A percentile compares a stretch with the other conserved stretches of the same genome.
Conservation (phyloP, 768 basidiomycete species). For the Cystofilobasidium capitatum region DNA sequence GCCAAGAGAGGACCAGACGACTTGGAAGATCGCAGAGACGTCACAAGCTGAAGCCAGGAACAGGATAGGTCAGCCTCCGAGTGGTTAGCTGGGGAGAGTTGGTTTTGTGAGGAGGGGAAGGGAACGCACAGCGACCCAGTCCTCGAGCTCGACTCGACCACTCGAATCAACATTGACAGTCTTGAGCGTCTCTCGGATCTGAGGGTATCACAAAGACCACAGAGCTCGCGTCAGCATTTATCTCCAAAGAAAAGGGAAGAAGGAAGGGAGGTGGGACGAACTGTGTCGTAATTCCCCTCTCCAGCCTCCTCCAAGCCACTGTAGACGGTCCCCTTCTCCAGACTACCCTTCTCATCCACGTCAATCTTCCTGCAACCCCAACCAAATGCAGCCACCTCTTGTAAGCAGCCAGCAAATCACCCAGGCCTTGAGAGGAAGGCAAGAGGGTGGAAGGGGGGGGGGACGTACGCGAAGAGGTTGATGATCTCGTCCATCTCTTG, state of each 20-base stretch:
- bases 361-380: slow-evolving; percentile 35
- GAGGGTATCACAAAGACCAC: neutral
- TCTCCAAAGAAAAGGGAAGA: neutral
- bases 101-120: neutral
- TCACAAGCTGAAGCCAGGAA: slow-evolving; percentile 10
- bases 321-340: slow-evolving; percentile 62
- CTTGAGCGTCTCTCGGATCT: slow-evolving; percentile 58
- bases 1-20: slow-evolving; percentile 30
- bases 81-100: slow-evolving; percentile 28
- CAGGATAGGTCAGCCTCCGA: neutral
- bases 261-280: slow-evolving; percentile 23
- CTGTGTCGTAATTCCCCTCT: slow-evolving; percentile 67
- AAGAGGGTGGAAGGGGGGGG: slow-evolving; percentile 21
- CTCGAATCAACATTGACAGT: slow-evolving; percentile 86
- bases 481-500: slow-evolving; percentile 94
- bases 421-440: neutral
- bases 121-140: slow-evolving; percentile 82
- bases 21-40: slow-evolving; percentile 4
- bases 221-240: neutral
- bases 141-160: slow-evolving; percentile 92
- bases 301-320: slow-evolving; percentile 68
- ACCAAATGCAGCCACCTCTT: slow-evolving; percentile 1
- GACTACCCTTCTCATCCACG: slow-evolving; percentile 38
- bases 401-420: slow-evolving; percentile 1
- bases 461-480: slow-evolving; percentile 85